Evolutionary conservation across 495 filamentous ascomycete genomes (phyloP), one percentile per base, ranked within the genome.

Genomic region (Achaetomiella virescens): DNA sequence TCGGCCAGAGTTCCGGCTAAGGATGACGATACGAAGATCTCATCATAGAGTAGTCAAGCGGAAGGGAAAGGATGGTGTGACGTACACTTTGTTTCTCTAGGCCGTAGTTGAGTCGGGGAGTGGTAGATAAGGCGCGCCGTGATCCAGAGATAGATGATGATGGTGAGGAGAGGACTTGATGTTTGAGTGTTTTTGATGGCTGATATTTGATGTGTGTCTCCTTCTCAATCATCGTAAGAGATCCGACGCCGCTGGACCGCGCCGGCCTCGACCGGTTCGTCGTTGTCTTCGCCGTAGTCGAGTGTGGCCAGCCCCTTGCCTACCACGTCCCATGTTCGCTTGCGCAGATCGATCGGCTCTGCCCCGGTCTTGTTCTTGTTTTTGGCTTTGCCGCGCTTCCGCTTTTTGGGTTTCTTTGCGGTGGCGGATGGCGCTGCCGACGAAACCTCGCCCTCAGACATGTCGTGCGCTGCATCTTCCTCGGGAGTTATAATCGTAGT

Each of bases 11-110:
- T 75, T 84, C 74, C 73, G 81, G 67, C 81, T 84, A 84, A 83
- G 81, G 81, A 84, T 84, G 81, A 83, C 80, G 78, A 82, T 83
- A 82, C 78, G 70, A 71, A 49, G 45, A 70, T 81, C 76, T 83
- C 81, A 81, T 83, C 81, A 81, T 77, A n/a, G 41, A 11, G 40
- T 3, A 40, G 36, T 51, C 55, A 60, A 41, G 15, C 0, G n/a
- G 17, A n/a, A 49, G 49, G 20, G 18, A 47, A 35, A 54, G 18
- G 20, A 42, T 6, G 18, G 37, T 0, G 36, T 9, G 29, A 64
- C 59, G 57, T 52, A 62, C 58, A 50, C 11, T 48, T 57, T 50
- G 4, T 42, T 33, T 53, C n/a, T n/a, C n/a, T n/a, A n/a, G n/a
- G n/a, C n/a, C n/a, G n/a, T n/a, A n/a, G n/a, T 20, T 47, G 10